Percentiles rank a stretch among this genome's conserved stretches.
Evolutionary conservation across 306 rosid genomes (phyloP).

Genomic region (Betula pendula): DNA sequence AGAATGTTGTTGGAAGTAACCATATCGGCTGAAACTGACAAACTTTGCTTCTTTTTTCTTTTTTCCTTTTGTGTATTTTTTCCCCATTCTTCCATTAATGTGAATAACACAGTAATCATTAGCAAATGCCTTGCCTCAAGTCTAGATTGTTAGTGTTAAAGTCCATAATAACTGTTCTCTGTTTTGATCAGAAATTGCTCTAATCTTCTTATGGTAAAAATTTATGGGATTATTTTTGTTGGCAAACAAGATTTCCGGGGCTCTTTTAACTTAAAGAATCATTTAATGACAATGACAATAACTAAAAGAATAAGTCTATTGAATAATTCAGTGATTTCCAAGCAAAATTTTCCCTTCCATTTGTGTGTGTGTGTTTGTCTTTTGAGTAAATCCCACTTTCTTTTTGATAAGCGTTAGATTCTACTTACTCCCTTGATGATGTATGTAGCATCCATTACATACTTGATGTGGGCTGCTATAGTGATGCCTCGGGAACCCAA

Average conservation of each 20-base stretch:
- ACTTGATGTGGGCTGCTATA: slow-evolving; percentile 1
- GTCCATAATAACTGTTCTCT: neutral
- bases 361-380: neutral
- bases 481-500: slow-evolving; percentile 1
- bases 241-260: neutral
- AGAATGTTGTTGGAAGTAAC: slow-evolving; percentile 22
- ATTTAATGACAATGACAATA: neutral
- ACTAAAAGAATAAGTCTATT: neutral
- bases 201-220: neutral
- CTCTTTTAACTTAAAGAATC: neutral
- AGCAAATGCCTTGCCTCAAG: neutral
- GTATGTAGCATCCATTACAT: neutral
- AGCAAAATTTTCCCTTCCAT: neutral
- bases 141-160: neutral
- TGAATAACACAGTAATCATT: neutral
- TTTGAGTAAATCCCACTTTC: neutral
- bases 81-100: neutral
- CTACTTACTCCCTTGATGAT: neutral
- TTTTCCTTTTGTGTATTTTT: neutral
- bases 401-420: neutral
- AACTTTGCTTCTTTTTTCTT: slow-evolving; percentile 5
- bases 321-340: neutral
- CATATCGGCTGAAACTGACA: neutral
- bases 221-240: neutral
- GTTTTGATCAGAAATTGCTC: neutral